Evolutionary conservation across 2,329 filamentous ascomycete genomes (phyloP), one percentile per base, ranked within the genome.

Genomic region (Paecilomyces dactylethromorphus): DNA sequence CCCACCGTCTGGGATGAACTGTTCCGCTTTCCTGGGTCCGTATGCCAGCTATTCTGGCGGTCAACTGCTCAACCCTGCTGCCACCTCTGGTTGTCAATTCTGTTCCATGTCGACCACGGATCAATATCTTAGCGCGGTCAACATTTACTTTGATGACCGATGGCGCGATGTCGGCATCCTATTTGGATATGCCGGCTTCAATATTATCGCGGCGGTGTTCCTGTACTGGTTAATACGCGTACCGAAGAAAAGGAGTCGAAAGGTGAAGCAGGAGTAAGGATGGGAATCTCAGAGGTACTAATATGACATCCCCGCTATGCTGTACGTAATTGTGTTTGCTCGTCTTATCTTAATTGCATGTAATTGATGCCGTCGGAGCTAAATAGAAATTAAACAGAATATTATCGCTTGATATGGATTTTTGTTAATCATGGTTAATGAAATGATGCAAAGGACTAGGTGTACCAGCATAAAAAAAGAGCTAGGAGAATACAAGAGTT

Each of bases 1-100:
- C 18, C 78, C 85, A 0, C 88, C 89, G 0, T 70, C 81, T 0
- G 84, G 83, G 2, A 78, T 86, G 66, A 88, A 84, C 0, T 93
- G 90, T 66, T 67, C 69, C 0, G 68, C 79, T 0, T 92, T 90
- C 66, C 86, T 88, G 0, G 78, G 76, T 1, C 73, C 72, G 1
- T 92, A 87, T 66, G 78, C 84, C 6, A 60, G 76, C 0, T 76
- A 71, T 0, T 73, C 71, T n/a, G 60, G 72, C 0, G 88, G 87
- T 0, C 87, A 86, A 62, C 74, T 92, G 11, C 74, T 86, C 3
- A 86, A 91, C 66, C 81, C 83, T 0, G 72, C 81, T 3, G 84
- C 82, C 0, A 85, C 77, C 0, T 67, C 70, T 0, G 78, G 80
- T 22, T 92, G 89, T 74, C 78, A 82, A 64, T 89, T 69, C n/a